Base-by-base conservation (phyloP, 2,329 filamentous ascomycete species). In the Aureobasidium vineae region DNA sequence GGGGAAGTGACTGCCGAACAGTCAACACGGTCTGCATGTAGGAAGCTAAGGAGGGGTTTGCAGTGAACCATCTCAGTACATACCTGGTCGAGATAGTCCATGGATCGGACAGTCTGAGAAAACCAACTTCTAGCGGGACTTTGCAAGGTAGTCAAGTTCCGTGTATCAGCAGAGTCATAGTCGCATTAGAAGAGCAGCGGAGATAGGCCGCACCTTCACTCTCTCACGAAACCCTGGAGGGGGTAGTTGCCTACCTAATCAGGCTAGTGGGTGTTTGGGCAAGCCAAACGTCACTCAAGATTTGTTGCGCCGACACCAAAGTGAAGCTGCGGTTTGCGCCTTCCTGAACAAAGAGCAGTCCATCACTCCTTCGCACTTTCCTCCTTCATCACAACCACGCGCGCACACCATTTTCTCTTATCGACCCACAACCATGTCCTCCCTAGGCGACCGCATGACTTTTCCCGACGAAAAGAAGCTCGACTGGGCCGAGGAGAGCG, bases 401-500 rank as follows among this genome's bases (percentile, higher is more conserved):
- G 56, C 28, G 26, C 16, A 19, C 40, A 5, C 28, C 47, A n/a
- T 60, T n/a, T 26, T 61, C 41, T 26, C 40, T 45, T n/a, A 41
- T 23, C 13, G 41, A 60, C n/a, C 10, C 40, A 40, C 38, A 64
- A 28, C 26, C 52, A 65, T 65, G 63, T 40, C 63, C 41, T 72
- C 70, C 26, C 72, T 74, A 26, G 72, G 73, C 47, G 71, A 71
- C 45, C 70, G 71, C 36, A 70, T 75, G 53, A 70, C 71, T 45
- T 71, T 70, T 47, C 70, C 73, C 19, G 16, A 21, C 52, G 52
- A 52, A 23, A 43, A 63, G 40, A 66, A 63, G 47, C 72, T 75
- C 70, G 71, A 70, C 66, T 77, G 75, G 75, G 73, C 75, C n/a
- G 75, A 77, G 57, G 75, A 76, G 26, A 70, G 52, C 57, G 47